These are phyloP conservation scores for Millerago galiae DNA, from an alignment of 805 yeast species.

Conservation along the genomic window DNA sequence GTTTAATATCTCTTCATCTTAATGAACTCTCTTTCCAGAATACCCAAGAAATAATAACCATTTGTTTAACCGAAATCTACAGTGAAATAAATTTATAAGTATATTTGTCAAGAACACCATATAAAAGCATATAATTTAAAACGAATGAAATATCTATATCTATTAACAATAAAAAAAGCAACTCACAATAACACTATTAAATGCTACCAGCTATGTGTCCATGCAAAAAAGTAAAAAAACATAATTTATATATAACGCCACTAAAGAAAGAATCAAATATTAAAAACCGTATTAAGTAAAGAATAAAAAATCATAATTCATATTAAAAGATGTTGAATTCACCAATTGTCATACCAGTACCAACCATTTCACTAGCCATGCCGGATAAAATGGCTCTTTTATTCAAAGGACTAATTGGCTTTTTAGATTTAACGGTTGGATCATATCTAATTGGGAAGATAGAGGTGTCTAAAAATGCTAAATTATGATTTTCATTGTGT, in stretches of 20 bases:
- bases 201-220: conserved; percentile 1
- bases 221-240: neutral
- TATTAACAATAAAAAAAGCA: neutral
- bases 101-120: neutral
- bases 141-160: neutral
- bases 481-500: conserved; percentile 24
- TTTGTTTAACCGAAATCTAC: too few relatives aligned
- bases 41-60: too few relatives aligned
- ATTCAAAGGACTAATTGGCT: conserved; percentile 19
- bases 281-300: neutral
- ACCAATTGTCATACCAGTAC: conserved; percentile 22
- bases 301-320: neutral
- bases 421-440: conserved; percentile 10
- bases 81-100: neutral
- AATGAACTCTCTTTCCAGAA: too few relatives aligned
- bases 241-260: neutral
- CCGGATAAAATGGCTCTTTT: conserved; percentile 25
- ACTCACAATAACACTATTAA: neutral
- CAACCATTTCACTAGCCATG: conserved; percentile 26
- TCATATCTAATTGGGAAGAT: conserved; percentile 24
- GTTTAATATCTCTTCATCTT: too few relatives aligned
- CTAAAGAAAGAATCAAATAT: neutral
- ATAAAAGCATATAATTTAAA: neutral
- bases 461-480: conserved; percentile 25
- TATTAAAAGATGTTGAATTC: conserved; percentile 18